Base-by-base conservation (phyloP, 176 grass and related monocot species). In the Paspalum notatum region DNA sequence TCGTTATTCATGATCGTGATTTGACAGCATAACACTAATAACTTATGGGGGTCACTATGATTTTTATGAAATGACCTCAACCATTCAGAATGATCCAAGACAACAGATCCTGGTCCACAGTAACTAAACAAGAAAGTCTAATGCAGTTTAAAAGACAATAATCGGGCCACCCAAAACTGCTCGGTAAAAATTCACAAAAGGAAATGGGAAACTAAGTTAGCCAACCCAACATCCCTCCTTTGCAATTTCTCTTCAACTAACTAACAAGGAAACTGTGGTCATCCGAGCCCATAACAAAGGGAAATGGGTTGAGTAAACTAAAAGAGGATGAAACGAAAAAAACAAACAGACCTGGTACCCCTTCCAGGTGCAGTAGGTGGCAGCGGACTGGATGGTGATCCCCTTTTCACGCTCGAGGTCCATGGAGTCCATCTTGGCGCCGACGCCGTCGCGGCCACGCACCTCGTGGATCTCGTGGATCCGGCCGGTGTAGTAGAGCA, bases 391-490 rank as follows among this genome's bases (percentile, higher is more conserved):
- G 54, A 98, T 98, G 8, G 96, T 98, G 70, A 98, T 98, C 16
- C 96, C 96, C 75, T 98, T 98, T 63, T 95, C 90, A 45, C 92
- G 90, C 88, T 98, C 96, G 9, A 98, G 91, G 83, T 98, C 96
- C 92, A 98, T 95, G 71, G 92, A 98, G 78, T 98, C 96, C 92
- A 98, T 98, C 86, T 98, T 98, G 2, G 96, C 92, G 8, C 92
- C 95, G 10, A 98, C 92, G 9, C 92, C 95, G 40, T 98, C 95
- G 44, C 86, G 78, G 26, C 92, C 92, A n/a, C 95, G 90, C 41
- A 98, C 95, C 86, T 98, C 95, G 62, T 98, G 95, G 63, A 98
- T 95, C 92, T 98, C 96, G 68, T 98, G 92, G 86, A 95, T 95
- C 39, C 90, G 84, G 10, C 92, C 96, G 10, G 96, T 98, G 66